Conservation (phyloP, 1,284 basidiomycete genomes). For the Peniophora sp. region DNA sequence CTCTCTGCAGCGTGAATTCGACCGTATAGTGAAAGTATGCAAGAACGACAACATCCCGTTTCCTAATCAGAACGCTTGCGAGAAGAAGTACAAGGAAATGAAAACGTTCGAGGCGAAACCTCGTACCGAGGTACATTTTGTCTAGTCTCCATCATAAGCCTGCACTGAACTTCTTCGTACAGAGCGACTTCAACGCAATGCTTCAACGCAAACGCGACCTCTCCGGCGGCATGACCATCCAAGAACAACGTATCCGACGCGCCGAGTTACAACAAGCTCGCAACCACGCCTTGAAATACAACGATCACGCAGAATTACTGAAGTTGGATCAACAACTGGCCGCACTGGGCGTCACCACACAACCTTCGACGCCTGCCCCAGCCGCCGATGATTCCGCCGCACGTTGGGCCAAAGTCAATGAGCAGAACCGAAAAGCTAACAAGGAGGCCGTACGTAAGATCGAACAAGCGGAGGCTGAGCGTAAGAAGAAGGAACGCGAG, state of each 20-base stretch:
- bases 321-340: conserved; percentile 57
- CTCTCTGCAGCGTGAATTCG: conserved; percentile 61
- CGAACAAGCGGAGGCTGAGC: conserved; percentile 60
- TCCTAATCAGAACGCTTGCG: conserved; percentile 57
- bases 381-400: conserved; percentile 38
- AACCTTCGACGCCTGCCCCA: conserved; percentile 14
- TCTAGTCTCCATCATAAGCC: too few relatives aligned
- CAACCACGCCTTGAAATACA: conserved; percentile 63
- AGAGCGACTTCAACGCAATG: conserved; percentile 69
- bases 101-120: conserved; percentile 47
- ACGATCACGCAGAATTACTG: conserved; percentile 54
- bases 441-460: conserved; percentile 71
- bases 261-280: conserved; percentile 59
- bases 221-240: conserved; percentile 34
- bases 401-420: conserved; percentile 74
- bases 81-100: conserved; percentile 60
- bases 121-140: conserved; percentile 65
- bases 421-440: conserved; percentile 80
- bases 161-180: too few relatives aligned
- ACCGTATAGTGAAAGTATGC: conserved; percentile 44
- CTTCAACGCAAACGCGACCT: conserved; percentile 47
- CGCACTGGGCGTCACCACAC: conserved; percentile 33
- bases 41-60: conserved; percentile 51
- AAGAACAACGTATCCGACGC: conserved; percentile 28
- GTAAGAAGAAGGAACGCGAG: conserved; percentile 59